These are phyloP conservation scores for Septoria petroselini DNA, from an alignment of 2,329 filamentous ascomycete species.

Conservation along the genomic window DNA sequence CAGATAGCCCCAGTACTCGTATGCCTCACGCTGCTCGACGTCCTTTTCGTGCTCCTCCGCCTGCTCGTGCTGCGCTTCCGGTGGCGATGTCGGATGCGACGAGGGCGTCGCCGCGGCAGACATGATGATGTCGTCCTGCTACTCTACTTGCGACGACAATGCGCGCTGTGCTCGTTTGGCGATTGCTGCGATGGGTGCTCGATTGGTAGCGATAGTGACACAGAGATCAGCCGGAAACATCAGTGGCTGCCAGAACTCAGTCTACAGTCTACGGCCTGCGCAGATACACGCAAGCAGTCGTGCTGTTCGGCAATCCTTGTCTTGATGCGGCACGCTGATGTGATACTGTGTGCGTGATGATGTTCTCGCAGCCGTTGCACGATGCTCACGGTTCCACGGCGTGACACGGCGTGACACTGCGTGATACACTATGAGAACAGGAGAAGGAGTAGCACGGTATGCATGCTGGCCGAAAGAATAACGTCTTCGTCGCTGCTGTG, in stretches of 20 bases:
- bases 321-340: conserved; percentile 6
- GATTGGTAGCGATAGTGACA: too few relatives aligned
- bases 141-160: too few relatives aligned
- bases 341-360: too few relatives aligned
- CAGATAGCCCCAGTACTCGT: conserved; percentile 52
- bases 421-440: neutral
- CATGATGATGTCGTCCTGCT: neutral
- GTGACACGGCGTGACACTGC: neutral
- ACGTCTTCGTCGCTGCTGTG: neutral
- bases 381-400: neutral
- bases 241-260: neutral
- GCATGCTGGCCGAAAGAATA: neutral
- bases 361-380: neutral
- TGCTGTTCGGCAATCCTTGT: conserved; percentile 7
- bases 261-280: neutral
- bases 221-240: too few relatives aligned
- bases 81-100: conserved; percentile 6
- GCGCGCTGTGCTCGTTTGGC: too few relatives aligned
- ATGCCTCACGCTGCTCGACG: conserved; percentile 42
- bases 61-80: conserved; percentile 14
- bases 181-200: too few relatives aligned
- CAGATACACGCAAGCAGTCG: neutral
- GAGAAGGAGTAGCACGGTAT: neutral
- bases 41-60: conserved; percentile 29
- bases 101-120: neutral